Evolutionary conservation across 2,329 filamentous ascomycete genomes (phyloP).

Genomic region (Neonectria sp.): DNA sequence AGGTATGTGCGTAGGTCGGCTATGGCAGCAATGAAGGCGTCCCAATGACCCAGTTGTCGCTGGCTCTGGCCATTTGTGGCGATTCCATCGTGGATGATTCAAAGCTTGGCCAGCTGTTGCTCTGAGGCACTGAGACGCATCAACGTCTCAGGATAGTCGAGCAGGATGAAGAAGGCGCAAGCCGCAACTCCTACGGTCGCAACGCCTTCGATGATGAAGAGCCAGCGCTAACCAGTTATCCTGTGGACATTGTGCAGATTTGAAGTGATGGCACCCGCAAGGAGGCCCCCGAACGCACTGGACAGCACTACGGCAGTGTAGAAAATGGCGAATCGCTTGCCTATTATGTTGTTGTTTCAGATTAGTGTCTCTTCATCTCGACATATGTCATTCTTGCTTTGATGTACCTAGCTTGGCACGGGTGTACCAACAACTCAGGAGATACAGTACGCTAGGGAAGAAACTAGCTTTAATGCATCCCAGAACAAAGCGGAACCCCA

Average conservation of each 20-base stretch:
- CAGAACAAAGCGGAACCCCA: slow-evolving; percentile 62
- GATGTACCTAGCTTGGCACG: slow-evolving; percentile 33
- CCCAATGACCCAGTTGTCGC: slow-evolving; percentile 14
- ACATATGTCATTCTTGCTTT: not conserved
- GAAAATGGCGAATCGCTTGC: slow-evolving; percentile 37
- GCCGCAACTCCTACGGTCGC: slow-evolving; percentile 26
- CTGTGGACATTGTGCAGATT: slow-evolving; percentile 28
- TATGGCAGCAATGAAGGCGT: slow-evolving; percentile 29
- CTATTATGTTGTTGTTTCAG: not conserved
- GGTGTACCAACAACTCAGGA: slow-evolving; percentile 72
- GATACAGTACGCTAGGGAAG: slow-evolving; percentile 65
- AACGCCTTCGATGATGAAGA: slow-evolving; percentile 33
- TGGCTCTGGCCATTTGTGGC: not conserved
- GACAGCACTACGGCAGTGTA: slow-evolving; percentile 35
- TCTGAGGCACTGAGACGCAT: slow-evolving; percentile 24
- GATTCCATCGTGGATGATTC: slow-evolving; percentile 29
- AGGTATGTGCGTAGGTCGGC: slow-evolving; percentile 54
- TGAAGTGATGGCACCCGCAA: slow-evolving; percentile 35
- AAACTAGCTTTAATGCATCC: slow-evolving; percentile 67
- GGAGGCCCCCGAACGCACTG: slow-evolving; percentile 30
- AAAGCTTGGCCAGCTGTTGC: slow-evolving; percentile 20
- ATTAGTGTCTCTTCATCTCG: not conserved
- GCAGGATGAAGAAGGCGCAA: slow-evolving; percentile 27
- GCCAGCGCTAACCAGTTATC: slow-evolving; percentile 34
- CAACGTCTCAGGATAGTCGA: slow-evolving; percentile 31